Base-by-base conservation (phyloP, 2,329 filamentous ascomycete species). In the Fusarium proliferatum region DNA sequence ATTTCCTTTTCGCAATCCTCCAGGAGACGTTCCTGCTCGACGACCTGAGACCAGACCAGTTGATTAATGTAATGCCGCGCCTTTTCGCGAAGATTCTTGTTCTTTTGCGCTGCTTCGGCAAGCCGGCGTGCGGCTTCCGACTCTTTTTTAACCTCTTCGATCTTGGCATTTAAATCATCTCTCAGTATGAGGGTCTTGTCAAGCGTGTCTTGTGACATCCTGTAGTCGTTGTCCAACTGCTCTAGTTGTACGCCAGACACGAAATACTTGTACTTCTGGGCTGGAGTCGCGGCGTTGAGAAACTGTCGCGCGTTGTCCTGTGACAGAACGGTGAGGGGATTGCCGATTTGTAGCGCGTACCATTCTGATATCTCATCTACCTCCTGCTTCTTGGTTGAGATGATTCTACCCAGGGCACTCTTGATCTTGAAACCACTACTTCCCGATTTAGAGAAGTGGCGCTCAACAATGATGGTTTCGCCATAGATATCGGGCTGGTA, bases 241-340 rank as follows among this genome's bases (percentile, higher is more conserved):
- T 98, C 94, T 2, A 99, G 88, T 77, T 98, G 95, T 1, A 97
- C 97, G 33, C 96, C 96, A 77, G 95, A 94, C 68, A 97, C 89
- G 79, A 99, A 99, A 79, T 98, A 98, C 75, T 94, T 96, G 86
- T 98, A 99, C 81, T 99, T 99, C 68, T 96, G 91, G 7, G 89
- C 85, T 1, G 95, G 90, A 5, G 91, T 93, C 17, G 96, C 96
- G 41, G 92, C 90, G 79, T 96, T 97, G 48, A 99, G 88, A 77
- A 99, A 99, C 66, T 97, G 93, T 16, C 96, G 91, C 16, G 96
- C 96, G 82, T 95, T 95, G 80, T 99, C 96, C 81, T 99, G 96
- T 2, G 95, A 97, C 23, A 99, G 87, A 11, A 98, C 93, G 67
- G 97, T 98, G 85, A 99, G 92, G 1, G 96, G 96, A 76, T 99